Conservation (phyloP, 2,329 filamentous ascomycete genomes). For the Sclerotinia minor region DNA sequence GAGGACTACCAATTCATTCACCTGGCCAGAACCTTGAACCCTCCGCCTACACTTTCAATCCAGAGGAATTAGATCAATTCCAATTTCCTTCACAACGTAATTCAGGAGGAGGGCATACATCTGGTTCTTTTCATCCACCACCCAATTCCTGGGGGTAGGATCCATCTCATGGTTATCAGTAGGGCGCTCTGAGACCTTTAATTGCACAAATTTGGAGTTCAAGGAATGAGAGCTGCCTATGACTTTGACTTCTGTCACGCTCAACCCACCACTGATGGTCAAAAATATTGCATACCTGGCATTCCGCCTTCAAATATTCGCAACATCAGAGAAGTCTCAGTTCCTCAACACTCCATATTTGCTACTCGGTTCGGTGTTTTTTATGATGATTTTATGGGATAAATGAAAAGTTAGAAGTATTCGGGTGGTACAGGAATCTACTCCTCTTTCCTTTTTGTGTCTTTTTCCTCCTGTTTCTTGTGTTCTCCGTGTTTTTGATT, state of each 20-base stretch:
- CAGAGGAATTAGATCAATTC: too few relatives aligned
- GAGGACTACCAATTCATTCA: too few relatives aligned
- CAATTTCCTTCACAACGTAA: too few relatives aligned
- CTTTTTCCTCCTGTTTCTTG: background rate
- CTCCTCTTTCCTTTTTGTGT: background rate
- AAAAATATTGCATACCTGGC: background rate
- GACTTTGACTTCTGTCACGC: background rate
- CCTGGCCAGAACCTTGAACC: too few relatives aligned
- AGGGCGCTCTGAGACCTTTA: too few relatives aligned
- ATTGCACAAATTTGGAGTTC: background rate
- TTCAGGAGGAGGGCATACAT: too few relatives aligned
- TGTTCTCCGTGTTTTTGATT: background rate
- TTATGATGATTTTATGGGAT: background rate
- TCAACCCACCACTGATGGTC: background rate
- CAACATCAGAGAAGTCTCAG: background rate
- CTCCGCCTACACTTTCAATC: too few relatives aligned
- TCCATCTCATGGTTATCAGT: too few relatives aligned
- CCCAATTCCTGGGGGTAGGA: too few relatives aligned
- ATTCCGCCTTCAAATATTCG: background rate
- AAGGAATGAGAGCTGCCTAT: background rate
- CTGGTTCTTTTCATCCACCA: too few relatives aligned
- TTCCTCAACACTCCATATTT: background rate
- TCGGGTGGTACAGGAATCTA: too few relatives aligned
- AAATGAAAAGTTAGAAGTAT: background rate
- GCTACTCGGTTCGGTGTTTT: background rate